A percentile compares a stretch with the other conserved stretches of the same genome.
Evolutionary conservation across 768 basidiomycete genomes (phyloP).

Genomic region (Panus rudis): DNA sequence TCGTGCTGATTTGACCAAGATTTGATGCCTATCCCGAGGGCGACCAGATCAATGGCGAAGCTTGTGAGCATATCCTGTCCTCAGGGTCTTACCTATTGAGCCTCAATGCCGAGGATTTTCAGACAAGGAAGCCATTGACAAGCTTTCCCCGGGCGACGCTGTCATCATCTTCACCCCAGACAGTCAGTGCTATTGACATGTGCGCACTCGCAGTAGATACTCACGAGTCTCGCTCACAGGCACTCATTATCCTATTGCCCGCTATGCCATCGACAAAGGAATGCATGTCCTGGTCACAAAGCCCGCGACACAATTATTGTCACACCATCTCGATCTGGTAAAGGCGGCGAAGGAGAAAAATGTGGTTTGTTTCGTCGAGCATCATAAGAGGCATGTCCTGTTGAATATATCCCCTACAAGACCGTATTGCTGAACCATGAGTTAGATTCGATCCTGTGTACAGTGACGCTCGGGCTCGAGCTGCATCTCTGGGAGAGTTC

Average conservation of each 20-base stretch:
- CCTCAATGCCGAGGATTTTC: constrained; percentile 2
- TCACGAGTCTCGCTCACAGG: constrained; percentile 31
- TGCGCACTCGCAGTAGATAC: background rate
- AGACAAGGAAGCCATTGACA: constrained; percentile 81
- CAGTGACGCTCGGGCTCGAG: constrained; percentile 80
- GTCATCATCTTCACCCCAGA: constrained; percentile 92
- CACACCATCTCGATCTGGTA: constrained; percentile 76
- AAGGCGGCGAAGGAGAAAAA: constrained; percentile 70
- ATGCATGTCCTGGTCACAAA: constrained; percentile 91
- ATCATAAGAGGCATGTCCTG: constrained; percentile 68
- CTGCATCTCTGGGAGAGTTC: constrained; percentile 75
- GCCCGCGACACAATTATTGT: constrained; percentile 81
- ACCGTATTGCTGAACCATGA: too few relatives aligned
- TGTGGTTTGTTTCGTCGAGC: constrained; percentile 90
- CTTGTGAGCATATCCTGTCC: constrained; percentile 51
- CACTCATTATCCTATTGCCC: constrained; percentile 80
- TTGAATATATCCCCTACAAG: background rate
- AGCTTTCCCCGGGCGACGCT: constrained; percentile 75
- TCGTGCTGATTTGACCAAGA: constrained; percentile 28
- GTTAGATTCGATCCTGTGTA: constrained; percentile 85
- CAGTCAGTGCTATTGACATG: constrained; percentile 38
- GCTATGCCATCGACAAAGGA: constrained; percentile 79
- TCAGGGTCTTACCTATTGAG: constrained; percentile 1
- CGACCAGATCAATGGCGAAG: constrained; percentile 62
- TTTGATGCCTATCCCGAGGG: constrained; percentile 78